Conservation (phyloP, 129 eudicot genomes). For the Centaurea solstitialis region DNA sequence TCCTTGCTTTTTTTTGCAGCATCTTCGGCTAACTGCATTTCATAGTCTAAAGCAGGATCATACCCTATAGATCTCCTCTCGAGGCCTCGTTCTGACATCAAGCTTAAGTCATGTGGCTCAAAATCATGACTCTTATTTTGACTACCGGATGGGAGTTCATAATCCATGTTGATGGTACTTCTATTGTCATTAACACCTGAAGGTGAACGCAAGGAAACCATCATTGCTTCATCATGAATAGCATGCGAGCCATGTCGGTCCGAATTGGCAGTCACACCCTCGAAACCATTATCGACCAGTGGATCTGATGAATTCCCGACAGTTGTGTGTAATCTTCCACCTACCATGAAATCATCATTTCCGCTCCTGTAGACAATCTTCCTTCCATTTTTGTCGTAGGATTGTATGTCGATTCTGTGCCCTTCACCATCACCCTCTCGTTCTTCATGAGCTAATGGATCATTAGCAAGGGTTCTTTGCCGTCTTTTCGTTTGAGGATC, state of each 20-base stretch:
- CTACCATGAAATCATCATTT: slow-evolving; percentile 50
- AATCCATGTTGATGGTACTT: slow-evolving; percentile 52
- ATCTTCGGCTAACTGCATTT: slow-evolving; percentile 49
- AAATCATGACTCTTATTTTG: slow-evolving; percentile 33
- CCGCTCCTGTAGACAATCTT: slow-evolving; percentile 41
- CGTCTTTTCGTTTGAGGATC: slow-evolving; percentile 52
- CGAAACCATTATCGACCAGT: slow-evolving; percentile 43
- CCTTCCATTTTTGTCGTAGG: slow-evolving; percentile 52
- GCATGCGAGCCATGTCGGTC: slow-evolving; percentile 30
- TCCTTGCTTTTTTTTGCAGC: slow-evolving; percentile 37
- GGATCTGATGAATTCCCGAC: slow-evolving; percentile 45
- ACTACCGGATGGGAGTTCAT: slow-evolving; percentile 46
- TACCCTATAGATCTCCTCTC: slow-evolving; percentile 52
- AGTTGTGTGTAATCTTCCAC: slow-evolving; percentile 45
- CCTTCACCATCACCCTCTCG: slow-evolving; percentile 27
- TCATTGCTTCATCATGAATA: slow-evolving; percentile 59
- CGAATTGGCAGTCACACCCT: slow-evolving; percentile 28
- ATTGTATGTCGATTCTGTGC: slow-evolving; percentile 37
- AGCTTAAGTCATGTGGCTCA: slow-evolving; percentile 78
- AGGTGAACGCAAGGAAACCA: slow-evolving; percentile 63
- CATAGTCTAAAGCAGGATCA: slow-evolving; percentile 79
- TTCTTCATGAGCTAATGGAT: slow-evolving; percentile 51
- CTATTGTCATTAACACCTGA: slow-evolving; percentile 51
- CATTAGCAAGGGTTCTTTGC: slow-evolving; percentile 38
- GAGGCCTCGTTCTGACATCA: slow-evolving; percentile 71